Percentiles rank a stretch among this genome's conserved stretches.
Evolutionary conservation across 208 protist genomes (phyloP).

Genomic region (Leishmania martiniquensis): DNA sequence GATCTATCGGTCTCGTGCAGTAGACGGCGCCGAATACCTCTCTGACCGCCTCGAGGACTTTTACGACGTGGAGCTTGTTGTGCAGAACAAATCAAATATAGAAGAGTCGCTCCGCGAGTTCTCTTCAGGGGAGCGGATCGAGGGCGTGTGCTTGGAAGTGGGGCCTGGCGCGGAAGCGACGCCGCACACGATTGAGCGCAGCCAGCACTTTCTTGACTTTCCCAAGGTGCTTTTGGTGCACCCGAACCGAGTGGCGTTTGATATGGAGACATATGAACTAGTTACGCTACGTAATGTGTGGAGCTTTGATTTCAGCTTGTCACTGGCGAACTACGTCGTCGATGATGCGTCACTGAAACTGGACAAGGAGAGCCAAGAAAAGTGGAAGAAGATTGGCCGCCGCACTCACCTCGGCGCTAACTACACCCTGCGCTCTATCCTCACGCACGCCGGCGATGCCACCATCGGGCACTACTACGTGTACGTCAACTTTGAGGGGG

Average conservation of each 20-base stretch:
- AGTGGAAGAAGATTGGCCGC: conserved; percentile 24
- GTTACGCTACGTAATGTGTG: conserved; percentile 89
- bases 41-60: conserved; percentile 80
- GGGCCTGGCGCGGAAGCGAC: conserved; percentile 42
- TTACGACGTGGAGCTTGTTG: conserved; percentile 88
- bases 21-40: conserved; percentile 70
- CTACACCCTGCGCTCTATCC: conserved; percentile 86
- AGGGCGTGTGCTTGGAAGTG: conserved; percentile 82
- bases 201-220: conserved; percentile 64
- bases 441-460: conserved; percentile 84
- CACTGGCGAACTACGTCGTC: conserved; percentile 61
- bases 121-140: conserved; percentile 72
- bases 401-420: conserved; percentile 19
- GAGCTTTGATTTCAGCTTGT: conserved; percentile 62
- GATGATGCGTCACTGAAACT: conserved; percentile 40
- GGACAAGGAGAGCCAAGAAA: conserved; percentile 59
- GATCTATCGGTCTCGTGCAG: conserved; percentile 72
- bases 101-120: conserved; percentile 80
- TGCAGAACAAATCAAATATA: conserved; percentile 79
- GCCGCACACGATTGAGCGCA: conserved; percentile 77
- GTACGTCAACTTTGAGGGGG: conserved; percentile 62
- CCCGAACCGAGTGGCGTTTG: conserved; percentile 89
- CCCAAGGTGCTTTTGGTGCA: conserved; percentile 92
- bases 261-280: conserved; percentile 69
- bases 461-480: conserved; percentile 91